Conservation (phyloP, 2,329 filamentous ascomycete genomes). For the Dothideomycetes sp. region DNA sequence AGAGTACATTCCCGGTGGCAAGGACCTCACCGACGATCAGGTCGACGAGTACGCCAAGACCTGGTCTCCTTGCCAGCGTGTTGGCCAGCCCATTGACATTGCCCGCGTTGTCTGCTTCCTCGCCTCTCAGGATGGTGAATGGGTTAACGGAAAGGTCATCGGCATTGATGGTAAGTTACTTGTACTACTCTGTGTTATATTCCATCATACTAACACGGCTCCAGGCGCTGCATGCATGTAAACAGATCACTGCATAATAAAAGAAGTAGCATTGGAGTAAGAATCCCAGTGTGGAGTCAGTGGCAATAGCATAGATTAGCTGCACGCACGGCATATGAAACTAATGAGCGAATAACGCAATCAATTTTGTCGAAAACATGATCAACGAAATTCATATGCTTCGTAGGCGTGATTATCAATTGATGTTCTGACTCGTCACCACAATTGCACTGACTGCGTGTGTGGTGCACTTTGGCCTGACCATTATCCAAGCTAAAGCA, state of each 20-base stretch:
- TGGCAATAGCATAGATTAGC: not conserved
- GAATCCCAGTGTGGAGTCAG: too few relatives aligned
- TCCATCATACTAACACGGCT: too few relatives aligned
- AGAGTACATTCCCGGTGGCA: conserved; percentile 50
- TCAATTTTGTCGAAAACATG: too few relatives aligned
- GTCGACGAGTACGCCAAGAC: conserved; percentile 52
- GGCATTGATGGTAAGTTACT: conserved; percentile 35
- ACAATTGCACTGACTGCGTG: too few relatives aligned
- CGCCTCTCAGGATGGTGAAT: conserved; percentile 46
- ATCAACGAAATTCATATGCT: too few relatives aligned
- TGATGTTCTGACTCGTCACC: too few relatives aligned
- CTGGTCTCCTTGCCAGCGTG: conserved; percentile 54
- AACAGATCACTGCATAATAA: not conserved
- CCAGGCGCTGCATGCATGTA: not conserved
- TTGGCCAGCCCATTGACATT: conserved; percentile 57
- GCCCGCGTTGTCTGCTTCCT: conserved; percentile 54
- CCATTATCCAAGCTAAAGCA: too few relatives aligned
- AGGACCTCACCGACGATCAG: conserved; percentile 44
- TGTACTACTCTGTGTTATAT: too few relatives aligned
- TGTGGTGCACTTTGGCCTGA: too few relatives aligned
- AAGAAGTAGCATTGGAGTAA: not conserved
- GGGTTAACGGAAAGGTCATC: conserved; percentile 44
- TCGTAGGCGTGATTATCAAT: too few relatives aligned
- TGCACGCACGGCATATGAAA: too few relatives aligned
- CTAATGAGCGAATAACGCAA: too few relatives aligned